Percentiles rank a stretch among this genome's conserved stretches.
phyloP scores from a whole-genome alignment of 2,329 filamentous ascomycete genomes.

The Xylariaceae sp. region DNA sequence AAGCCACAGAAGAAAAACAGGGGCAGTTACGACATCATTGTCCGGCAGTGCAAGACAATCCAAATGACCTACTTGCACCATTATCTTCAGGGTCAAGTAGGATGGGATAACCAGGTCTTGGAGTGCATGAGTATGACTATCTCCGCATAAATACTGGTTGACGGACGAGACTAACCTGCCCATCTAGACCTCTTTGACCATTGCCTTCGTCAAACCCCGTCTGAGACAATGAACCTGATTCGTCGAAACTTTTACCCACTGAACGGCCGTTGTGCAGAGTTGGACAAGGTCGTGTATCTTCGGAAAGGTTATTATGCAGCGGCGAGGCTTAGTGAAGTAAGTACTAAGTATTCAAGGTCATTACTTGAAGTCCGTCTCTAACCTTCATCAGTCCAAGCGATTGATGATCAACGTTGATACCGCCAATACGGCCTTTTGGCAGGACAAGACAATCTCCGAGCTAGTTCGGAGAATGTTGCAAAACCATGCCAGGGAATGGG shows the following conservation, averaged over 20 bases:
- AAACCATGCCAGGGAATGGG: conserved; percentile 27
- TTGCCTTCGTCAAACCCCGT: conserved; percentile 73
- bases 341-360: background rate
- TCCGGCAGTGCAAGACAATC: conserved; percentile 62
- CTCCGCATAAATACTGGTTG: background rate
- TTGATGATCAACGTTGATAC: conserved; percentile 86
- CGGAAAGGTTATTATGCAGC: conserved; percentile 88
- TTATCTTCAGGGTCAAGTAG: conserved; percentile 58
- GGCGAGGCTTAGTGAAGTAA: conserved; percentile 65
- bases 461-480: conserved; percentile 28
- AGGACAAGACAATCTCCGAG: conserved; percentile 35
- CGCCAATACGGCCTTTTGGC: conserved; percentile 87
- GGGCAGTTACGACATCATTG: conserved; percentile 50
- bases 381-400: conserved; percentile 40
- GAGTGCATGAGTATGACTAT: conserved; percentile 64
- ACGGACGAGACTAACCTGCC: background rate
- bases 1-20: conserved; percentile 30
- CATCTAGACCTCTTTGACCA: conserved; percentile 80
- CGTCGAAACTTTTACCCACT: conserved; percentile 77
- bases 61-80: conserved; percentile 59
- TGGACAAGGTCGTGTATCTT: conserved; percentile 67
- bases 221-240: conserved; percentile 60
- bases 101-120: conserved; percentile 62
- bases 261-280: conserved; percentile 41
- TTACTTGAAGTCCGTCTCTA: conserved; percentile 11